Conservation (phyloP, 78 protist genomes). For the Chrysochromulina parva region DNA sequence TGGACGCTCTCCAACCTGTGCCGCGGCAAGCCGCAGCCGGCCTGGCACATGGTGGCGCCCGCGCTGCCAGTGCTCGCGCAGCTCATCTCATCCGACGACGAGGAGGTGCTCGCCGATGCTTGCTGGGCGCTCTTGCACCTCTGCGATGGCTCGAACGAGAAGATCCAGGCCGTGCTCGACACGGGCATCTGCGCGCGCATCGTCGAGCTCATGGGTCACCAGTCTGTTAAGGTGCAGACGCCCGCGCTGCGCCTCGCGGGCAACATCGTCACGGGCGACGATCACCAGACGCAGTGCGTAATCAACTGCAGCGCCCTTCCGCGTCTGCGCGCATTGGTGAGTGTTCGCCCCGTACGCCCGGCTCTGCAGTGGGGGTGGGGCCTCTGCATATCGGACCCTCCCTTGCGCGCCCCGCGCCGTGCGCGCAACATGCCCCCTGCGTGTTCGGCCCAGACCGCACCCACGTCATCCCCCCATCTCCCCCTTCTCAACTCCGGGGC, state of each 20-base stretch:
- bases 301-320: constrained; percentile 73
- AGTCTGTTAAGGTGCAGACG: constrained; percentile 65
- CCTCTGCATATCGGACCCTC: too few species aligned
- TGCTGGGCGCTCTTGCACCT: constrained; percentile 97
- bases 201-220: constrained; percentile 80
- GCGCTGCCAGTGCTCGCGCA: constrained; percentile 65
- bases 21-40: constrained; percentile 94
- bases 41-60: constrained; percentile 24
- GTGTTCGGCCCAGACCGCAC: too few species aligned
- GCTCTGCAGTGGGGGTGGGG: too few species aligned
- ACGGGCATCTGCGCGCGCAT: constrained; percentile 74
- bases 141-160: constrained; percentile 89
- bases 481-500: too few species aligned
- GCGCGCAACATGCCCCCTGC: too few species aligned
- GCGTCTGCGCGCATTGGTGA: constrained; percentile 46
- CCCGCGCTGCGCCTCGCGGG: constrained; percentile 96
- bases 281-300: constrained; percentile 94
- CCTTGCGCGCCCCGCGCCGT: too few species aligned
- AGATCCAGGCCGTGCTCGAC: constrained; percentile 83
- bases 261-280: constrained; percentile 97
- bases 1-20: constrained; percentile 97
- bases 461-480: too few species aligned
- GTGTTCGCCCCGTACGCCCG: too few species aligned
- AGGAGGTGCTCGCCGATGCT: constrained; percentile 91
- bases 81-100: constrained; percentile 75